phyloP scores from a whole-genome alignment of 1,139 yeast species.

The Wickerhamiella infanticola region DNA sequence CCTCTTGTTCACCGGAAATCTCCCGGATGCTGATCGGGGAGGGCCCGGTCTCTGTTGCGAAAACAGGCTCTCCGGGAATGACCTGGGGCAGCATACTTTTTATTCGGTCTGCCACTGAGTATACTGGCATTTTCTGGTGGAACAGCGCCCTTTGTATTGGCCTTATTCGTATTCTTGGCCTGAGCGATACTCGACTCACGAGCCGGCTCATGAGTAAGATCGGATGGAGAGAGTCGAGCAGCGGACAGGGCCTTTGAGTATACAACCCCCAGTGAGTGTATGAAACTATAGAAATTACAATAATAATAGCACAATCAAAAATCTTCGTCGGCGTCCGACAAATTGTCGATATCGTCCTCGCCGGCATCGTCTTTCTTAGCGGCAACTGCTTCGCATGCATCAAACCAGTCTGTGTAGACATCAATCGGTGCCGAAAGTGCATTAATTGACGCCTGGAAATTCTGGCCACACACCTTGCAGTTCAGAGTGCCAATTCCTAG shows the following conservation, averaged over 20 bases:
- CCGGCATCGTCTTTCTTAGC: slow-evolving; percentile 29
- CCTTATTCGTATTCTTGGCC: background rate
- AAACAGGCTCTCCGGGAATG: background rate
- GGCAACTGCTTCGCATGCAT: slow-evolving; percentile 94
- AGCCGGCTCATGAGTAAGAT: background rate
- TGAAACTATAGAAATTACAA: no score
- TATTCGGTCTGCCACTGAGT: background rate
- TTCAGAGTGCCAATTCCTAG: slow-evolving; percentile 69
- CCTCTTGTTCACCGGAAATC: background rate
- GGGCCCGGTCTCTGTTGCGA: background rate
- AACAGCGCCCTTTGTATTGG: background rate
- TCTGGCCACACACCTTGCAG: slow-evolving; percentile 91
- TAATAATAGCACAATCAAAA: background rate
- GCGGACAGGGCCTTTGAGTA: background rate
- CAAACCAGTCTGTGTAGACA: slow-evolving; percentile 95
- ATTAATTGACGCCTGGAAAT: slow-evolving; percentile 79
- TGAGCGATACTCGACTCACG: background rate
- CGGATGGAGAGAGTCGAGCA: background rate
- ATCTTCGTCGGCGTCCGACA: slow-evolving; percentile 1
- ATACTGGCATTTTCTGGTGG: background rate
- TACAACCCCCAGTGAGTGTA: no score
- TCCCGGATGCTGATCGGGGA: background rate
- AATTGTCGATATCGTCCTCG: slow-evolving; percentile 1
- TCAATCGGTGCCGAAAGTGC: slow-evolving; percentile 75
- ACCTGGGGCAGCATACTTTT: background rate